Evolutionary conservation across 805 yeast species (phyloP), one percentile per base, ranked within the genome.

Genomic region (Grigorovia yakushimaensis): DNA sequence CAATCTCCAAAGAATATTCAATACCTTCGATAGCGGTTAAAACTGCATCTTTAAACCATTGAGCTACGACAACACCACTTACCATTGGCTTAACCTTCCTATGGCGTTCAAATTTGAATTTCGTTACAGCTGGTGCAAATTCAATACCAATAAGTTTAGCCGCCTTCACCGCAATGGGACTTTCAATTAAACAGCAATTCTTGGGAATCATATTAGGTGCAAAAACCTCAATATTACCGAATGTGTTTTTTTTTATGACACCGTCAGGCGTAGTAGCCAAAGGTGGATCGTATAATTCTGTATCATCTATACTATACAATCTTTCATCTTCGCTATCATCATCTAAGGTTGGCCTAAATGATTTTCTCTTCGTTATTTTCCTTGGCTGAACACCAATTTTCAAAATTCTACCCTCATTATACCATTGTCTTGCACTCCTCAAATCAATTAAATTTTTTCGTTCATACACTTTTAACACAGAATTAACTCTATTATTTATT

Each of bases 351-450:
- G 62, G 69, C 18, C 58, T 62, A 49, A 47, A 11, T 49, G 58
- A 39, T 69, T 68, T 49, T 62, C 68, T 70, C 4, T 70, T 6
- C 5, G 61, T 47, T 3, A 71, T 65, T 53, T 82, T 78, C 54
- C 81, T 58, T 0, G 93, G 83, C 51, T 79, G 78, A 36, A 72
- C 80, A 0, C 95, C 96, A 0, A 79, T 62, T 56, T 80, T 85
- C 36, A 93, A 62, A 0, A 80, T 73, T 19, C 96, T 67, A 0
- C 98, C 98, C 41, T 74, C 68, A 65, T 84, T 74, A 58, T 82
- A 86, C 98, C 98, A 93, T 1, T 84, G 88, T 55, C 79, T 81
- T 0, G 95, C 85, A 0, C 94, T 79, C 48, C 80, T 71, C 19
- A 89, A 74, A 2, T 57, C 58, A 43, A 77, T 72, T 1, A 93